Conservation (phyloP, 139 green algal species). For the Chlorokybus atmophyticus region DNA sequence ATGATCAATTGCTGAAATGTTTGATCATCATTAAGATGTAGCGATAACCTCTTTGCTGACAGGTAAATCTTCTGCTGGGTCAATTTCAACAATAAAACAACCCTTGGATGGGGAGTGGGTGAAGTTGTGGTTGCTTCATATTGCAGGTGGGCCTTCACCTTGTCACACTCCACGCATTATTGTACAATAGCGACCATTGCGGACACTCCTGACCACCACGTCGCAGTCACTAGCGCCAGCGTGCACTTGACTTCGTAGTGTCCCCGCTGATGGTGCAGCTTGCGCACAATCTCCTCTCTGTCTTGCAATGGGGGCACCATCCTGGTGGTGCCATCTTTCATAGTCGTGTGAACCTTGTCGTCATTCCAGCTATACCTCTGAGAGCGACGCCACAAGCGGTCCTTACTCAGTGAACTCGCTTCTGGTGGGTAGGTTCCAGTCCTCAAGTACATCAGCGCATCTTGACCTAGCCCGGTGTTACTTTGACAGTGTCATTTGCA, state of each 20-base stretch:
- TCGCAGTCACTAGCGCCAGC: not conserved
- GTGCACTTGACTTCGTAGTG: not conserved
- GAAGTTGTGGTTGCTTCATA: not conserved
- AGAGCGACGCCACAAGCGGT: not conserved
- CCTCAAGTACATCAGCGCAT: not conserved
- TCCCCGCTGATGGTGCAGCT: not conserved
- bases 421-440: not conserved
- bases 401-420: not conserved
- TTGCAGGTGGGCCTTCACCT: too few species aligned
- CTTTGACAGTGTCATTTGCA: too few species aligned
- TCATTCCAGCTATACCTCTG: not conserved
- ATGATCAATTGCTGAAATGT: constrained; percentile 4
- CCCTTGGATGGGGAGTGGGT: not conserved
- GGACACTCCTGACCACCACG: not conserved
- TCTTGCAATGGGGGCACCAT: not conserved
- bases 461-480: not conserved
- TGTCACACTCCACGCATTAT: too few species aligned
- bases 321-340: not conserved
- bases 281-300: too few species aligned
- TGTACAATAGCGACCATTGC: not conserved
- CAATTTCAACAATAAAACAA: too few species aligned
- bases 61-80: not conserved
- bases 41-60: not conserved
- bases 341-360: not conserved
- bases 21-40: constrained; percentile 1